Conservation (phyloP, 805 yeast species). For the Cyberlindnera subsufficiens region DNA sequence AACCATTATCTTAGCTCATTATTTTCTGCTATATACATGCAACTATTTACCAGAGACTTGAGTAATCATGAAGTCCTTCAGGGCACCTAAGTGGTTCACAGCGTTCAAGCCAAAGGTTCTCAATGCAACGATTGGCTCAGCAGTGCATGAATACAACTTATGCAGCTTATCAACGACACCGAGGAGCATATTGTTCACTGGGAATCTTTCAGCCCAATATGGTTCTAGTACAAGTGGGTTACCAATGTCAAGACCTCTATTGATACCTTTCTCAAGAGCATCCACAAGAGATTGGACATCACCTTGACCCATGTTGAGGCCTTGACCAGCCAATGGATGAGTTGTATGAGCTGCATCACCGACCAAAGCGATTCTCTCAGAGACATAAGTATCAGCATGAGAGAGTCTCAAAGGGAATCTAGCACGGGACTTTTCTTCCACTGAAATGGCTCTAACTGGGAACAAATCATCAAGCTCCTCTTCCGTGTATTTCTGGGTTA, state of each 20-base stretch:
- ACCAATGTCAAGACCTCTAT: conserved; percentile 87
- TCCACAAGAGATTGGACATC: conserved; percentile 71
- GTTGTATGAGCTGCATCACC: conserved; percentile 99
- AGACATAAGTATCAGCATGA: conserved; percentile 86
- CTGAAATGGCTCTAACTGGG: conserved; percentile 61
- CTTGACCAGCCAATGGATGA: conserved; percentile 97
- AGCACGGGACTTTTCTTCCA: conserved; percentile 66
- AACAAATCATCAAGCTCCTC: conserved; percentile 49
- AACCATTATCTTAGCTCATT: neutral
- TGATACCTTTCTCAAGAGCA: conserved; percentile 64
- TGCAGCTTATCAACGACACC: conserved; percentile 92
- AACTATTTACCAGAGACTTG: conserved; percentile 38
- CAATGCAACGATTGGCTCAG: conserved; percentile 64
- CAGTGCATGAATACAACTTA: conserved; percentile 74
- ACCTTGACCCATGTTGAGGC: conserved; percentile 94
- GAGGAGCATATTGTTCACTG: conserved; percentile 69
- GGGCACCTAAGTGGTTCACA: conserved; percentile 54
- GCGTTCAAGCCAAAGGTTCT: conserved; percentile 73
- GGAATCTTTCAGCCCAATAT: conserved; percentile 79
- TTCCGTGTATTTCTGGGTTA: conserved; percentile 29
- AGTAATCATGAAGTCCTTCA: conserved; percentile 66
- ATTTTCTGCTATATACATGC: neutral
- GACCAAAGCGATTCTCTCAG: conserved; percentile 81
- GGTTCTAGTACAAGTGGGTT: conserved; percentile 75
- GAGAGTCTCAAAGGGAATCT: conserved; percentile 82